Evolutionary conservation across 106 monocot genomes (phyloP), one percentile per base, ranked within the genome.

Genomic region (Platanthera zijinensis): DNA sequence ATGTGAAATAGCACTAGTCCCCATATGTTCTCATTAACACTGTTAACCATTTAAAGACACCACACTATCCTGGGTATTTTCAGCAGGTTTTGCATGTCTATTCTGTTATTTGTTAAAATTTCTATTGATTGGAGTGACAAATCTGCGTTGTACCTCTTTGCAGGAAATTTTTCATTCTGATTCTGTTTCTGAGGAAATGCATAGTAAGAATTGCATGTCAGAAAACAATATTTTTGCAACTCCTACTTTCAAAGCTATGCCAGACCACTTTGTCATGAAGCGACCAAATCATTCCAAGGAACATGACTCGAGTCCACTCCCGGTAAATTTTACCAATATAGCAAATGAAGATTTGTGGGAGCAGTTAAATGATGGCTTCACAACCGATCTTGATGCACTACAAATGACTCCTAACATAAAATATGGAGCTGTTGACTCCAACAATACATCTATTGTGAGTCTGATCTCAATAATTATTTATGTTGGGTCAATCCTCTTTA

Each of bases 271-370:
- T 79, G 82, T 92, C 77, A 86, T 57, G 1, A 84, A 74, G 69
- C 79, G 92, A 62, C 39, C 83, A 73, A 76, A 45, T 52, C 84
- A 52, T 74, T 84, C 77, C 72, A 76, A 51, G 17, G 74, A 56
- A 63, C 39, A 80, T 18, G 84, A 89, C 25, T 92, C 80, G 30
- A 92, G 86, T 53, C 92, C 89, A 14, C 69, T 89, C n/a, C 89
- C 88, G n/a, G 86, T 83, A 47, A 83, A 74, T 84, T 84, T 92
- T 79, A 78, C 52, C 3, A 82, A 49, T 52, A 66, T 83, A 52
- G 86, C 89, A 4, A 84, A 84, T 50, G 92, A 92, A 49, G 92
- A 89, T 56, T 69, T 88, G 51, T 91, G 91, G 91, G 19, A 77
- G 64, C 84, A 73, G 18, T 80, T 91, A 71, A 91, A 91, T 78